A percentile compares a stretch with the other conserved stretches of the same genome.
These are phyloP conservation scores for Starmera dryadoides DNA, from an alignment of 805 yeast species.

Conservation along the genomic window DNA sequence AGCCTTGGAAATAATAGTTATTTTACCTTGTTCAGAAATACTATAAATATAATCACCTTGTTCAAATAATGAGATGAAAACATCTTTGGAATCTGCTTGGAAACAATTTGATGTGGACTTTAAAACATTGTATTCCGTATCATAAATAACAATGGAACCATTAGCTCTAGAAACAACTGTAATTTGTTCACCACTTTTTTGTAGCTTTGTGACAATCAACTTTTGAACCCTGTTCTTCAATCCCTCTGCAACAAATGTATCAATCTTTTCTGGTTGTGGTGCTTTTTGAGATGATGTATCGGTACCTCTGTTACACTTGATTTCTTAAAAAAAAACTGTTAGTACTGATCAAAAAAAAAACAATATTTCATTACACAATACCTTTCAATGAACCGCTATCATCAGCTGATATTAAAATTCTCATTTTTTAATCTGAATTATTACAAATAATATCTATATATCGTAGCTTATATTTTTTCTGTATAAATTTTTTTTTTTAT, in stretches of 20 bases:
- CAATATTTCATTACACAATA: background rate
- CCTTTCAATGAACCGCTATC: slow-evolving; percentile 58
- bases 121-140: slow-evolving; percentile 21
- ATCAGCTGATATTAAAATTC: slow-evolving; percentile 53
- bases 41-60: slow-evolving; percentile 21
- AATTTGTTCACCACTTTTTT: slow-evolving; percentile 23
- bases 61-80: slow-evolving; percentile 29
- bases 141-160: slow-evolving; percentile 34
- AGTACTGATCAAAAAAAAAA: too few species aligned
- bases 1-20: slow-evolving; percentile 21
- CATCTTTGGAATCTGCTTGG: slow-evolving; percentile 21
- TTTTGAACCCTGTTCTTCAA: slow-evolving; percentile 31
- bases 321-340: slow-evolving; percentile 25
- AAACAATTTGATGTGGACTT: slow-evolving; percentile 9
- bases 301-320: slow-evolving; percentile 58
- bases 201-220: slow-evolving; percentile 24
- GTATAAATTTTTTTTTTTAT: too few species aligned
- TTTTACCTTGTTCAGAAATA: slow-evolving; percentile 28
- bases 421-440: slow-evolving; percentile 32
- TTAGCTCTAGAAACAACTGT: slow-evolving; percentile 39
- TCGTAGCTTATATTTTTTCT: background rate
- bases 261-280: slow-evolving; percentile 52
- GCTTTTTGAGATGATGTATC: slow-evolving; percentile 73
- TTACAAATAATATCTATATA: too few species aligned
- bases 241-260: slow-evolving; percentile 34